Evolutionary conservation across 371 early-diverging fungal genomes (phyloP), one percentile per base, ranked within the genome.

Genomic region (Blakeslea trispora): DNA sequence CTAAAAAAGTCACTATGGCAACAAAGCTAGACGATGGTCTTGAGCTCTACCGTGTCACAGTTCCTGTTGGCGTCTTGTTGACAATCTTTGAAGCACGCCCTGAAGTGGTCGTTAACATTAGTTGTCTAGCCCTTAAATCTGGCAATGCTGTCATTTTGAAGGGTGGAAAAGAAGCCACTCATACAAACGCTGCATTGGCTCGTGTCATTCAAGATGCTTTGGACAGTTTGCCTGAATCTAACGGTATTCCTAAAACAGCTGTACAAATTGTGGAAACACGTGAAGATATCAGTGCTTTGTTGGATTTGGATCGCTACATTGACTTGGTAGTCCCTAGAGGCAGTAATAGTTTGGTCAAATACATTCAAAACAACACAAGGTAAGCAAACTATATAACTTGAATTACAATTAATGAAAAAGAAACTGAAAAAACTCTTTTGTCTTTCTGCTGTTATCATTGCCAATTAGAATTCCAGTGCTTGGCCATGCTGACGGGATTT

Each of bases 1-100:
- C 87, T 34, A 91, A 71, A 32, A 84, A 90, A 59, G 85, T 93
- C 9, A 88, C 90, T 0, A 66, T 89, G 52, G 93, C 95, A 5
- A 87, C 84, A 24, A 79, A 84, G 54, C 74, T 97, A 39, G 97
- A 94, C 64, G 68, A 83, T 9, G 92, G 84, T 19, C 76, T 98
- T 40, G 90, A 92, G 45, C 68, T 98, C 41, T 96, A 92, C 74
- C 83, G 94, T 5, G 89, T 98, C 9, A 82, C 88, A 1, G 93
- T 92, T 34, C 96, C 98, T 37, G 93, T 98, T 18, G 98, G 98
- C 32, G 96, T 95, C 15, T 72, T 95, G 41, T 72, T 98, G 72
- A 93, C 95, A 55, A 98, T 98, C 53, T 98, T 98, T 60, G 98
- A 98, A 71, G 95, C 98, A 17, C 85, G 98, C 21, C 98, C 98